Base-by-base conservation (phyloP, 441 rosid species). In the Populus trichocarpa region DNA sequence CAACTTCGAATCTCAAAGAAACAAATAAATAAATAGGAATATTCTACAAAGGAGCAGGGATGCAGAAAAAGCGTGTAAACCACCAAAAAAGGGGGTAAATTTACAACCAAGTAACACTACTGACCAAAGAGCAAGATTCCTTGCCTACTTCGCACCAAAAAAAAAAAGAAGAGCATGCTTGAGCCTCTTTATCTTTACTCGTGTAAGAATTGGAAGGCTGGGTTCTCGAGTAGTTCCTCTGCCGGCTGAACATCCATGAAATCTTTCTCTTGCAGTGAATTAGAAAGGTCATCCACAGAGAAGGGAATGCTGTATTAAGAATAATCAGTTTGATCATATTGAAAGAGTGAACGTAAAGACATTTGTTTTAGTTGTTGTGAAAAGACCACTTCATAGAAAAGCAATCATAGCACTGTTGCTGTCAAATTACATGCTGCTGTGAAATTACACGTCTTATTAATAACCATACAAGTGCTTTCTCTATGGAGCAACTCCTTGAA, bases 221-320 rank as follows among this genome's bases (percentile, higher is more conserved):
- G 93, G 83, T 90, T 91, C 85, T 84, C 96, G 63, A 86, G 75
- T 75, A 97, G 97, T 78, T 90, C 98, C 87, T 91, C 98, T 4
- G 99, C 98, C 12, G 99, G 92, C 82, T 85, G 84, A 80, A 95
- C 95, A 36, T 91, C 97, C 57, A 86, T 80, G 78, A 97, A 97
- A 82, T 97, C 99, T 86, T 86, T 95, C 83, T 88, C 98, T 90
- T 89, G 90, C 81, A 97, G 80, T 65, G 97, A 79, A 79, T 86
- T 89, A 1, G 99, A 87, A 73, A 97, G 92, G 82, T 97, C 99
- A 36, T 95, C 97, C 0, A 89, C 87, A 8, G 98, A 95, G 92
- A 95, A 97, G 53, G 98, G 99, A 77, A 95, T 97, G 89, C 99
- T 92, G 90, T 76, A n/a, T 75, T 42, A 32, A 25, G n/a, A 82